These are phyloP conservation scores for Gnomoniopsis sp. DNA, from an alignment of 2,329 filamentous ascomycete genomes.

Conservation along the genomic window DNA sequence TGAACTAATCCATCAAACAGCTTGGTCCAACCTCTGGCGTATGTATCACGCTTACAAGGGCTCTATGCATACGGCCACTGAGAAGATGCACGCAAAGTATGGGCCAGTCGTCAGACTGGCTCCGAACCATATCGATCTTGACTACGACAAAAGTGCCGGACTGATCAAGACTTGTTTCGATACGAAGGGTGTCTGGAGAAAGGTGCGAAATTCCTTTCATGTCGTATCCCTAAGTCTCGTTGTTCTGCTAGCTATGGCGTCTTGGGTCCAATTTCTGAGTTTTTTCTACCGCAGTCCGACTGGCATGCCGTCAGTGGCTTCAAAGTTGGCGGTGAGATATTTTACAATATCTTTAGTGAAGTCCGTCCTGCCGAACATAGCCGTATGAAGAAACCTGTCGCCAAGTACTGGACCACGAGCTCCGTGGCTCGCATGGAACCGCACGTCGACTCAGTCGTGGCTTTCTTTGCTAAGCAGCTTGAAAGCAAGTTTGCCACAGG, in stretches of 20 bases:
- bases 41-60: neutral
- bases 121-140: conserved; percentile 3
- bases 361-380: conserved; percentile 1
- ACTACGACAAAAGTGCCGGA: neutral
- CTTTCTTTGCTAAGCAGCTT: conserved; percentile 5
- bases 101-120: conserved; percentile 2
- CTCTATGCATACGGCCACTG: neutral
- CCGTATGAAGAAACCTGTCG: conserved; percentile 3
- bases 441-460: conserved; percentile 1
- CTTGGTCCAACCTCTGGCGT: conserved; percentile 3
- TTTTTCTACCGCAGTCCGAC: neutral
- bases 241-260: neutral
- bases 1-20: neutral
- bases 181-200: conserved; percentile 6
- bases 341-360: conserved; percentile 6
- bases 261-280: neutral
- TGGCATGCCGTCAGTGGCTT: conserved; percentile 5
- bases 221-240: neutral
- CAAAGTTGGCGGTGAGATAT: neutral
- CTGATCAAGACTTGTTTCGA: conserved; percentile 8
- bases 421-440: conserved; percentile 5
- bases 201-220: neutral
- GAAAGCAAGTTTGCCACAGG: neutral
- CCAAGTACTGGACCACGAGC: conserved; percentile 9
- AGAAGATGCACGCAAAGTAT: conserved; percentile 2